A percentile compares a stretch with the other conserved stretches of the same genome.
Conservation (phyloP, 1,139 yeast species). For the Magnusiomyces paraingens region DNA sequence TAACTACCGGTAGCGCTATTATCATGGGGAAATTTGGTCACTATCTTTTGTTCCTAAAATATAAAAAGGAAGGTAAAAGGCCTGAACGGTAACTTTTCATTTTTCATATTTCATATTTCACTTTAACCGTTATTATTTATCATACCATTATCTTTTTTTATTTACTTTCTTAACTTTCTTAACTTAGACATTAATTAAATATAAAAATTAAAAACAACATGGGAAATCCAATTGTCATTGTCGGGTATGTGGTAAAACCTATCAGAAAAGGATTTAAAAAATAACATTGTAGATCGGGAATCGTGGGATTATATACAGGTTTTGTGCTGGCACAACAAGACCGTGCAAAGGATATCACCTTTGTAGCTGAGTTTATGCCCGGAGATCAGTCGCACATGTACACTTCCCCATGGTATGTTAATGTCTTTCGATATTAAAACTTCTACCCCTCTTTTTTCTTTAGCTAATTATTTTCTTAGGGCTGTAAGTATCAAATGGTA, state of each 20-base stretch:
- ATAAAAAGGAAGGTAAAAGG: no score
- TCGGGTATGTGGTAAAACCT: slow-evolving; percentile 21
- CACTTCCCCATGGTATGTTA: slow-evolving; percentile 70
- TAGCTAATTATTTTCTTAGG: slow-evolving; percentile 1
- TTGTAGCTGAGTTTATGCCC: slow-evolving; percentile 59
- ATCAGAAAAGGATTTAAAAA: neutral
- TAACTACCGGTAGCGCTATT: no score
- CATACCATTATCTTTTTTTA: no score
- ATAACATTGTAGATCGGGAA: slow-evolving; percentile 47
- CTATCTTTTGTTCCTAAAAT: no score
- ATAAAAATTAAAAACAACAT: slow-evolving; percentile 9
- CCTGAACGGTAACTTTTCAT: no score
- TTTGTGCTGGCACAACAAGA: slow-evolving; percentile 41
- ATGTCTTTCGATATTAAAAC: neutral
- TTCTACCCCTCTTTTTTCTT: slow-evolving; percentile 7
- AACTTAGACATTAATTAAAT: no score
- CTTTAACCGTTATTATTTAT: no score
- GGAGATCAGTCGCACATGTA: slow-evolving; percentile 66
- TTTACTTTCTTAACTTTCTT: no score
- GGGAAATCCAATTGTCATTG: slow-evolving; percentile 27
- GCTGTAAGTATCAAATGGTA: neutral
- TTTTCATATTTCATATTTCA: no score
- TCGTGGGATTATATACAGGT: slow-evolving; percentile 62
- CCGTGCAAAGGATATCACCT: slow-evolving; percentile 42
- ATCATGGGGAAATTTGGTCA: no score